Evolutionary conservation across 2,329 filamentous ascomycete genomes (phyloP), one percentile per base, ranked within the genome.

Genomic region (Colletotrichum lini): DNA sequence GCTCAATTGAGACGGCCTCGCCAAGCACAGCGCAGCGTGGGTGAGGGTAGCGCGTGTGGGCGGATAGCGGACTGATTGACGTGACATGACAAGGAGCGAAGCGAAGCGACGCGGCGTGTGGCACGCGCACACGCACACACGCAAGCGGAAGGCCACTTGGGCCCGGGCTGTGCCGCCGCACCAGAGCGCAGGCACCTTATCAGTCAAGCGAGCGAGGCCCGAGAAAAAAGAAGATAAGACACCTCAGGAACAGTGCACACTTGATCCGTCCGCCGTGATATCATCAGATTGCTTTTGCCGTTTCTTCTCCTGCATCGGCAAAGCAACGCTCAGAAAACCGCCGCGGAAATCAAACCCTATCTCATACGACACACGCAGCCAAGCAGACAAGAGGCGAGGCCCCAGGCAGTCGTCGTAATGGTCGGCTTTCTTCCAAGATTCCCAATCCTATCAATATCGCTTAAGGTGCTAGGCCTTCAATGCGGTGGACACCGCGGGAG

Each of bases 31-130:
- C 52, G 52, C 61, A 26, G 63, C 30, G 30, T 30, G 16, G 38
- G 47, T 21, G 30, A 35, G 54, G 30, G 23, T 47, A 13, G 23
- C 53, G 44, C 38, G 26, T 45, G 52, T 30, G 49, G 35, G n/a
- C 30, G 44, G 23, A 26, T 45, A 65, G 52, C 40, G 49, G 35
- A 21, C 21, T 35, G 23, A 26, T 56, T 70, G 69, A 70, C 70
- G 59, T 65, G 70, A 60, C 69, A 56, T 40, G 70, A 60, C 65
- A 56, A 30, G 60, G 60, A 72, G 67, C 62, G 42, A 52, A 42
- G 44, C 50, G 30, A 30, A 35, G 30, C 30, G 30, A 35, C 30
- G 30, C 30, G 30, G 30, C 30, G 8, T 35, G 30, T 23, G 57
- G 23, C 52, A 54, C 18, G 30, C 42, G 57, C 23, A 1, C 21